Conservation (phyloP, 495 filamentous ascomycete genomes). For the Neurospora discreta region DNA sequence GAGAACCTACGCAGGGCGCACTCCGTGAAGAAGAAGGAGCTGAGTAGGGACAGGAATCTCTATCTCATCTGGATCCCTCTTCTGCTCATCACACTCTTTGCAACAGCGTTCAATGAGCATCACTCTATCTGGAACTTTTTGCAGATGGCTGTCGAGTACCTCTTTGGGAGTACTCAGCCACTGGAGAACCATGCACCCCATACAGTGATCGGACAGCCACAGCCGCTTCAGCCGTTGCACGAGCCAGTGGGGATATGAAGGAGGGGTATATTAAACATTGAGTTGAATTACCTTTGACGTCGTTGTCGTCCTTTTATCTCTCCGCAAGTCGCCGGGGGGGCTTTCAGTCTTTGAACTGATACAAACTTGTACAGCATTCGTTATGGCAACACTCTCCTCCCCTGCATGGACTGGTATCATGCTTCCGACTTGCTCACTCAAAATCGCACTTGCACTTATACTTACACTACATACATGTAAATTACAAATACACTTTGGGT, state of each 20-base stretch:
- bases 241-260: background rate
- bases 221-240: background rate
- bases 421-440: background rate
- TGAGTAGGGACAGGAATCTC: constrained; percentile 65
- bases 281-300: background rate
- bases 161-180: background rate
- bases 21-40: constrained; percentile 60
- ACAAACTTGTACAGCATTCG: background rate
- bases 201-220: background rate
- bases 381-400: background rate
- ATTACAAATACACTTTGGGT: background rate
- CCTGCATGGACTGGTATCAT: background rate
- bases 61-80: constrained; percentile 62
- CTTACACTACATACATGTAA: background rate
- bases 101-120: constrained; percentile 11
- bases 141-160: background rate
- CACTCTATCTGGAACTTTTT: background rate
- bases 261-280: background rate
- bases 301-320: background rate
- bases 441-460: background rate
- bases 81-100: constrained; percentile 13
- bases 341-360: background rate
- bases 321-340: background rate
- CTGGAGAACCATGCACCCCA: background rate
- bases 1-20: constrained; percentile 61